Conservation (phyloP, 192 early-diverging fungal genomes). For the Backusella morwellensis region DNA sequence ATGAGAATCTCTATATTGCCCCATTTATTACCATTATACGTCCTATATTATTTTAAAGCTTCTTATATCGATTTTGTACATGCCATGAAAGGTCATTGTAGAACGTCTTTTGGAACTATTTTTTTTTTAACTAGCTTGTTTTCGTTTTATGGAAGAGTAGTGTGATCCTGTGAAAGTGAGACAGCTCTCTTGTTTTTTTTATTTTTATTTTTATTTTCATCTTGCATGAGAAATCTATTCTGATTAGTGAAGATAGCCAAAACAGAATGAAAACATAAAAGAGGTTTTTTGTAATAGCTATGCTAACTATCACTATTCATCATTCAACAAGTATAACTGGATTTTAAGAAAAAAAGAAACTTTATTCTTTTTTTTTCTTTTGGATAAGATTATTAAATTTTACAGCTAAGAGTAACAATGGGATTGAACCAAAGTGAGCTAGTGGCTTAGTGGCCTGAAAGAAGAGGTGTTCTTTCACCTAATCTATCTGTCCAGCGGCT, state of each 20-base stretch:
- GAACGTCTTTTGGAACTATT: not conserved
- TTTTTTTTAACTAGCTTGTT: not conserved
- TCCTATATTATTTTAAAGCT: too few relatives aligned
- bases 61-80: not conserved
- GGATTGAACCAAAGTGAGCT: not conserved
- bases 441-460: conserved; percentile 6
- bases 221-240: not conserved
- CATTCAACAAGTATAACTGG: too few relatives aligned
- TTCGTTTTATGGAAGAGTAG: not conserved
- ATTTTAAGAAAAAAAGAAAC: not conserved
- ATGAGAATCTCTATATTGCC: too few relatives aligned
- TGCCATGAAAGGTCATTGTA: not conserved
- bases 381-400: not conserved
- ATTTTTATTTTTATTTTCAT: too few relatives aligned
- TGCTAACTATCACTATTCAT: not conserved
- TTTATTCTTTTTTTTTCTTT: not conserved
- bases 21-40: too few relatives aligned
- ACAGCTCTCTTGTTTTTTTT: not conserved
- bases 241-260: not conserved
- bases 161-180: not conserved
- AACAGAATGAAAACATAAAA: not conserved
- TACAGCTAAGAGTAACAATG: not conserved
- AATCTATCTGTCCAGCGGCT: conserved; percentile 23
- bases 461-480: conserved; percentile 35
- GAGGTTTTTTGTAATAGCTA: not conserved